These are phyloP conservation scores for Kluyveromyces sp. DNA, from an alignment of 1,139 yeast genomes.

Conservation along the genomic window DNA sequence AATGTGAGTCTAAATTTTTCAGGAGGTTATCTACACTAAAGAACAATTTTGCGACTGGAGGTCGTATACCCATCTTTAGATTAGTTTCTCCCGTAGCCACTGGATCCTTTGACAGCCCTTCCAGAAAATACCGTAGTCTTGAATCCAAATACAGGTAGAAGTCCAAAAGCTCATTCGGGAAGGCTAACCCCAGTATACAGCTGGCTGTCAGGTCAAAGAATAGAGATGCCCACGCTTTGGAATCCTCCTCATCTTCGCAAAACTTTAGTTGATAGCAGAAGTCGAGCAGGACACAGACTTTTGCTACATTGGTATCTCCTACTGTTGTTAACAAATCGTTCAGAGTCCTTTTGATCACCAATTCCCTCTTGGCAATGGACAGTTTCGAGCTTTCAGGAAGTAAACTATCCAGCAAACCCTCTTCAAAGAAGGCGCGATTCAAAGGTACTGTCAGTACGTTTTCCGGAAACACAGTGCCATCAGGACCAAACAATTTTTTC, in stretches of 20 bases:
- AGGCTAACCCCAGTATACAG: constrained; percentile 18
- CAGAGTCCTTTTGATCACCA: not conserved
- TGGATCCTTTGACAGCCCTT: constrained; percentile 15
- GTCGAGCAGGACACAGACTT: constrained; percentile 2
- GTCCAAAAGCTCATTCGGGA: constrained; percentile 20
- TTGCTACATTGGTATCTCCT: constrained; percentile 3
- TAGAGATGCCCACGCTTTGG: constrained; percentile 8
- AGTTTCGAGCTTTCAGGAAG: not conserved
- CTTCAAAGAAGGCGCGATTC: not conserved
- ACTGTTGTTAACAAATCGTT: not conserved
- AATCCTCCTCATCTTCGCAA: constrained; percentile 3
- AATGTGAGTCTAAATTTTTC: constrained; percentile 15
- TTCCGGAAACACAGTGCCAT: not conserved
- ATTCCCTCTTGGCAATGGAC: constrained; percentile 1
- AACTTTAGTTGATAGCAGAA: constrained; percentile 4
- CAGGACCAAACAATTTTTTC: not conserved
- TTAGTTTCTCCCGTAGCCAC: constrained; percentile 20
- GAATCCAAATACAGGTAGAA: constrained; percentile 29
- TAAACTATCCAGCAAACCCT: not conserved
- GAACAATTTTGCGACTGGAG: constrained; percentile 26
- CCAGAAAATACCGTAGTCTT: constrained; percentile 26
- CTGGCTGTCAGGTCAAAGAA: constrained; percentile 24
- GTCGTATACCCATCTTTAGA: constrained; percentile 25
- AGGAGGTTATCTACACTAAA: constrained; percentile 28
- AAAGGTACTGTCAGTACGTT: constrained; percentile 1